Base-by-base conservation (phyloP, 495 filamentous ascomycete genomes). In the Sordaria brevicollis region DNA sequence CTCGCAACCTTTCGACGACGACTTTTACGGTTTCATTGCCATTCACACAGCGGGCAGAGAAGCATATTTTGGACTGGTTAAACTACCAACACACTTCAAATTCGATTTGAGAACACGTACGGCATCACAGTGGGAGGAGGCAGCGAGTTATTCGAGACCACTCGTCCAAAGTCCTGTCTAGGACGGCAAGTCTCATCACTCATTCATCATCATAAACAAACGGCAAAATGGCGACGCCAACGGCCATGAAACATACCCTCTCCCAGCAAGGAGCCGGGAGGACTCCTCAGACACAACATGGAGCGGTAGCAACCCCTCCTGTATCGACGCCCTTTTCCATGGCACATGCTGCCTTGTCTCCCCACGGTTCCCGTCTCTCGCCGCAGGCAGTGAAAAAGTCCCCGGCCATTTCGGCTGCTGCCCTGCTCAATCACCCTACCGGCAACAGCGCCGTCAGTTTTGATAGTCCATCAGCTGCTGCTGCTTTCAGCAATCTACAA, bases 351-450 rank as follows among this genome's bases (percentile, higher is more conserved):
- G 83, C 80, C 17, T 83, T 88, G 69, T 88, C 86, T 1, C 86
- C 86, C 9, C 78, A 77, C 36, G 82, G 83, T 65, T 75, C 82
- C 57, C 76, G 81, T 10, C 84, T 82, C 35, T 87, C 86, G 35
- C 86, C 86, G 5, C 84, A 86, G 75, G 83, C 86, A 67, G 75
- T 84, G 34, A 87, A 86, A 79, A 87, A 86, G 69, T 86, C 84
- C 5, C 85, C 86, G 1, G 81, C 75, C 0, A 82, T 79, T 0
- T 77, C 76, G 10, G 74, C 77, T 21, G 74, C 75, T 29, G 80
- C 80, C 17, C 31, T 82, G 65, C 76, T 79, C 71, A 79, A 80
- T 15, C 80, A 82, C 57, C 72, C 78, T 2, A 62, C 49, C 25
- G 77, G 74, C 29, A 78, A 74, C 65, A 70, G 73, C 2, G 74